A percentile compares a stretch with the other conserved stretches of the same genome.
Evolutionary conservation across 1,284 basidiomycete species (phyloP).

Genomic region (Ganoderma lucidum): DNA sequence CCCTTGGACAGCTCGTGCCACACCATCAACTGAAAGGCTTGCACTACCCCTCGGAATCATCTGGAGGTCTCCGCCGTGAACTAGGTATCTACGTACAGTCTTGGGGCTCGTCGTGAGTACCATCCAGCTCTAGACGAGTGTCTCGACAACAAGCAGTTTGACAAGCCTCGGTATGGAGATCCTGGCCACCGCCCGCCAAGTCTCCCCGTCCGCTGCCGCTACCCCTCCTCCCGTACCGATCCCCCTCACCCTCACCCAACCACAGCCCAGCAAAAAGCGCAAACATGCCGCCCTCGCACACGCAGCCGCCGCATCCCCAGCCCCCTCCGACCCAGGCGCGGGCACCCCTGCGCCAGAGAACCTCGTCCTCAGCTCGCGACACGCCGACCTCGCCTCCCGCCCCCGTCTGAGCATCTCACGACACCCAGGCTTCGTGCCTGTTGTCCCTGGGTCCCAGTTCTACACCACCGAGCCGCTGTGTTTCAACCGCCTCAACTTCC

Average conservation of each 20-base stretch:
- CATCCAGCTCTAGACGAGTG: not conserved
- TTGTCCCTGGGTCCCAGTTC: constrained; percentile 62
- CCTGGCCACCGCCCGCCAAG: constrained; percentile 43
- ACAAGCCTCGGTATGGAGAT: constrained; percentile 39
- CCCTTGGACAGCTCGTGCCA: not conserved
- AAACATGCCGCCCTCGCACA: constrained; percentile 46
- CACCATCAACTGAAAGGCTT: not conserved
- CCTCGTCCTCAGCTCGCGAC: constrained; percentile 61
- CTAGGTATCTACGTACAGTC: not conserved
- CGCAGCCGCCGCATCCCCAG: constrained; percentile 52
- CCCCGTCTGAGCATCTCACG: constrained; percentile 76
- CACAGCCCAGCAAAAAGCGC: constrained; percentile 45
- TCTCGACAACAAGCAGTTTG: constrained; percentile 29
- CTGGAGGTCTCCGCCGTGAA: not conserved
- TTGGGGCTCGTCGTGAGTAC: constrained; percentile 1
- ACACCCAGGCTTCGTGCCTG: constrained; percentile 69
- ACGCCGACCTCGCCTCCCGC: constrained; percentile 68
- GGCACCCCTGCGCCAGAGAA: constrained; percentile 44
- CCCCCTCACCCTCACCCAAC: constrained; percentile 17
- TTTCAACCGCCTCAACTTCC: constrained; percentile 79
- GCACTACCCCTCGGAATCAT: not conserved
- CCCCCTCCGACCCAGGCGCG: constrained; percentile 50
- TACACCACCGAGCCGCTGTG: constrained; percentile 74
- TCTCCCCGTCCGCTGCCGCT: constrained; percentile 45
- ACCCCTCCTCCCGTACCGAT: constrained; percentile 28